Base-by-base conservation (phyloP, 1,284 basidiomycete genomes). In the Ustilago bromivora region DNA sequence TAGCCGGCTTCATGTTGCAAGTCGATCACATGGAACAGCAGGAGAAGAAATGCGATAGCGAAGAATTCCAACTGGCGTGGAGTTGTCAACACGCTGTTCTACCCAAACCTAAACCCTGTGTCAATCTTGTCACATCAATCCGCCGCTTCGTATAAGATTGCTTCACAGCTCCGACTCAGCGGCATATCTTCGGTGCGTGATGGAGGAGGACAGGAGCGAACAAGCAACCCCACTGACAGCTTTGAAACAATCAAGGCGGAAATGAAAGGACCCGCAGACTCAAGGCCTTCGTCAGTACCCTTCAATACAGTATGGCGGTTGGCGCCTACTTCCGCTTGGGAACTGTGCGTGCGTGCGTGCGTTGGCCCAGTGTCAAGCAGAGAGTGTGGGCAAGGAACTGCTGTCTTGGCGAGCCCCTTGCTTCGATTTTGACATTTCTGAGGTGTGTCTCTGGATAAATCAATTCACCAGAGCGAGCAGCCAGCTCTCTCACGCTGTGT, bases 391-490 rank as follows among this genome's bases (percentile, higher is more conserved):
- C 4, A 28, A 51, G 49, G 15, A 17, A 51, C 31, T 28, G 31
- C 15, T 51, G 28, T 31, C 49, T 51, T 32, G 49, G 31, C 49
- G 49, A 51, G n/a, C 54, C 13, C 54, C 54, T 56, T 56, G 54
- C 54, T 54, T 54, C 52, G 52, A 54, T 38, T 54, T 36, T 32
- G 51, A n/a, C 46, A 49, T 28, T 51, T 32, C 28, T 10, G 15
- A 4, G 28, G 19, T 51, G 49, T 46, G 43, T 19, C 19, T 46
- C n/a, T 46, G 43, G 43, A 46, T 46, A 46, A 46, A 46, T 46
- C 43, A 46, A 46, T 46, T 46, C 43, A 46, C 43, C 43, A 46
- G n/a, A 46, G 43, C 43, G 17, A 46, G 8, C n/a, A 15, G 40
- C 40, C 40, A 13, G 15, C 40, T 43, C 40, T 17, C 40, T 43